phyloP scores from a whole-genome alignment of 176 grass and related monocot species.

The Pontederia crassipes region DNA sequence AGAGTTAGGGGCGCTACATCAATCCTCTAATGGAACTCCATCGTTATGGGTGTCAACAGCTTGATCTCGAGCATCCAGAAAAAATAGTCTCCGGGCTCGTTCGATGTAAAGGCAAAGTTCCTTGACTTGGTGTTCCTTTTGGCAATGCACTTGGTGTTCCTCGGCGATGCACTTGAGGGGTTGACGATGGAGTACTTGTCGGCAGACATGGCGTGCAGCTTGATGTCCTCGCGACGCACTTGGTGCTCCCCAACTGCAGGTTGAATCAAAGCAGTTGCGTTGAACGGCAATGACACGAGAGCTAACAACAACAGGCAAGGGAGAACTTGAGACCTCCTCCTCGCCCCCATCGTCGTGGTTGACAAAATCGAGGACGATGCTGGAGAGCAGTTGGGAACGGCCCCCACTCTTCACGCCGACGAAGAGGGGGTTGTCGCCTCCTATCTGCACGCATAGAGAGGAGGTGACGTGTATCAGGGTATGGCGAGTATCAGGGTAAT shows the following conservation, averaged over 20 bases:
- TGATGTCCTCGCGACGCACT: constrained; percentile 1
- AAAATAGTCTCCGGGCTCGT: background rate
- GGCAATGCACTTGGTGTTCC: background rate
- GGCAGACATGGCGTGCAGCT: background rate
- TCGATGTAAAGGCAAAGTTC: background rate
- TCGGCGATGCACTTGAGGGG: background rate
- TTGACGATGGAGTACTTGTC: background rate
- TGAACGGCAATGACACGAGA: no score
- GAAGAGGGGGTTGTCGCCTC: no score
- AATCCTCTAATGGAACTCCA: background rate
- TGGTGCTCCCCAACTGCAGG: background rate
- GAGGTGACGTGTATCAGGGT: no score
- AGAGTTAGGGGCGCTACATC: background rate
- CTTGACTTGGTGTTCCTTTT: background rate
- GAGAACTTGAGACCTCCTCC: no score
- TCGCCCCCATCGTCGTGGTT: no score
- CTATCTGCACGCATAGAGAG: no score
- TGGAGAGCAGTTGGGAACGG: no score
- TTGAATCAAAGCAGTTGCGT: background rate
- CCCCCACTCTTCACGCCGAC: no score
- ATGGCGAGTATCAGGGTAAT: no score
- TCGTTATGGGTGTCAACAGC: background rate
- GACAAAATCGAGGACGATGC: no score
- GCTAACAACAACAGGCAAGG: no score
- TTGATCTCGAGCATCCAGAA: background rate